Percentiles rank a stretch among this genome's conserved stretches.
These are phyloP conservation scores for Adiantum capillusveneris DNA, from an alignment of 75 land plant genomes.

Conservation along the genomic window DNA sequence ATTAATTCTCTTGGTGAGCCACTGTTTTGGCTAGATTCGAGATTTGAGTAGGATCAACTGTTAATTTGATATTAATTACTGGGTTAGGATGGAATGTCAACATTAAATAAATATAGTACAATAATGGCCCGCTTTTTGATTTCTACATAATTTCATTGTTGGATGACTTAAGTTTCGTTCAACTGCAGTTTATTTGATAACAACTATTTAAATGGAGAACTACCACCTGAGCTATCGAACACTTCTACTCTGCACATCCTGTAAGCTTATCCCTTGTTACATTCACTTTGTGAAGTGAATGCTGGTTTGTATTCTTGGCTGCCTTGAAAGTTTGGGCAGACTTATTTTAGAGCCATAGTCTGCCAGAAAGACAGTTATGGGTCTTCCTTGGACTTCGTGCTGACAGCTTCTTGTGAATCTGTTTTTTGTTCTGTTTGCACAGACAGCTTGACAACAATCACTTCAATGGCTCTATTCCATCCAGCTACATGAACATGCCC, in stretches of 20 bases:
- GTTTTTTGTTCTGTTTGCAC: background rate
- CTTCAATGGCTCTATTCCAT: background rate
- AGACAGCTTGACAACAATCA: conserved; percentile 4
- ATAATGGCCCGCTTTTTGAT: too few relatives aligned
- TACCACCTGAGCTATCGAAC: conserved; percentile 44
- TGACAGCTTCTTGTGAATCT: background rate
- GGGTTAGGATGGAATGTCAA: background rate
- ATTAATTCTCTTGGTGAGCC: too few relatives aligned
- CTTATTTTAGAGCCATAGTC: too few relatives aligned
- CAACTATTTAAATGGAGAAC: conserved; percentile 51
- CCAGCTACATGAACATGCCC: background rate
- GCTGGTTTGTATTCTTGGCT: too few relatives aligned
- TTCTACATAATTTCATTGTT: background rate
- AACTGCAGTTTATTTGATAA: conserved; percentile 55
- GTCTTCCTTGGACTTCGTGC: background rate
- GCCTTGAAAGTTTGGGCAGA: too few relatives aligned
- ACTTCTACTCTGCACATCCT: conserved; percentile 34
- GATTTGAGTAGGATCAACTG: too few relatives aligned
- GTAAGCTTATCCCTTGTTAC: conserved; percentile 27
- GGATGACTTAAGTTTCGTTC: background rate
- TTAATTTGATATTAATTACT: too few relatives aligned
- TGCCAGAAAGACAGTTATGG: background rate
- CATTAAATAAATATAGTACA: background rate
- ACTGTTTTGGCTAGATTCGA: too few relatives aligned
- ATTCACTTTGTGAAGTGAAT: background rate